These are phyloP conservation scores for Diospyros kaki DNA, from an alignment of 148 eudicot species.

Conservation along the genomic window DNA sequence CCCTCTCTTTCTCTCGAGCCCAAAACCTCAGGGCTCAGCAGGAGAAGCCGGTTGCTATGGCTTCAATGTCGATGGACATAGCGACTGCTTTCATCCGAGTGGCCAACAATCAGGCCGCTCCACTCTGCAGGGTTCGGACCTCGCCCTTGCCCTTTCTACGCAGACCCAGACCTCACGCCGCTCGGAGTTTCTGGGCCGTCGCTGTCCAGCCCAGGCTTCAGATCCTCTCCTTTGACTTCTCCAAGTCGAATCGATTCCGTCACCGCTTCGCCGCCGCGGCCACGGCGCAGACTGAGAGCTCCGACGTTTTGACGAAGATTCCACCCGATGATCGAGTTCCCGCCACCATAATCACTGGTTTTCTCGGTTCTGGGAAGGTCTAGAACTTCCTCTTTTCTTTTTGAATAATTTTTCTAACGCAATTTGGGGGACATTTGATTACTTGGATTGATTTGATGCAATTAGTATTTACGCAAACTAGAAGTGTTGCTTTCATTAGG, in stretches of 20 bases:
- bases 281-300: constrained; percentile 33
- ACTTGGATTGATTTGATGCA: background rate
- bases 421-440: background rate
- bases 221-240: constrained; percentile 8
- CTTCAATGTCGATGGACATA: constrained; percentile 49
- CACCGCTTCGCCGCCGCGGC: constrained; percentile 31
- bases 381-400: too few species aligned
- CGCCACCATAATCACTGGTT: constrained; percentile 94
- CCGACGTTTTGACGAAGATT: constrained; percentile 46
- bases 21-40: background rate
- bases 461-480: background rate
- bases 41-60: constrained; percentile 29
- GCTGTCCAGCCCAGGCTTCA: constrained; percentile 15
- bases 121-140: constrained; percentile 16
- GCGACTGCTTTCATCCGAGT: constrained; percentile 39
- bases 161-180: constrained; percentile 4
- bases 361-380: constrained; percentile 97
- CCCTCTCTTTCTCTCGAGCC: background rate
- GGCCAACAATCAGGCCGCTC: constrained; percentile 30
- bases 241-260: constrained; percentile 16
- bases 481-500: too few species aligned
- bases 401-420: too few species aligned
- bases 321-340: constrained; percentile 91
- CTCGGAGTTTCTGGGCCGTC: background rate
- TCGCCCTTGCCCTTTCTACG: constrained; percentile 17